phyloP scores from a whole-genome alignment of 495 filamentous ascomycete genomes.

The Neurospora tetrasperma region DNA sequence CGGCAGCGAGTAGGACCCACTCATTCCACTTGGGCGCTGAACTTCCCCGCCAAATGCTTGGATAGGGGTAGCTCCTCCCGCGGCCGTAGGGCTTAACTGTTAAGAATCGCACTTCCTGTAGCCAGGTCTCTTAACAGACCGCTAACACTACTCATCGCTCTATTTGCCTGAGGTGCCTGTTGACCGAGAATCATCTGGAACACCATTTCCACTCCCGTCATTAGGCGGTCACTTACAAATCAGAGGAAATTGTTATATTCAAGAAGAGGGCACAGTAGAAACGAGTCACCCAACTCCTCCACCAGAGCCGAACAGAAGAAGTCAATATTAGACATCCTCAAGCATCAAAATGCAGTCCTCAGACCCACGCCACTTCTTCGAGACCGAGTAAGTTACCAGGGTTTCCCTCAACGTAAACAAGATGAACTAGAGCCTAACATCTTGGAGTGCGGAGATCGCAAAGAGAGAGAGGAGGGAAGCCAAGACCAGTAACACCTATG shows the following conservation, averaged over 20 bases:
- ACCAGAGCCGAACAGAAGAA: background rate
- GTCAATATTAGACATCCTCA: background rate
- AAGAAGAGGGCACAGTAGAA: background rate
- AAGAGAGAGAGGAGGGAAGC: constrained; percentile 59
- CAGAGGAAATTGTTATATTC: background rate
- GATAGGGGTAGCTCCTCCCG: background rate
- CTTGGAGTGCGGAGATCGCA: constrained; percentile 56
- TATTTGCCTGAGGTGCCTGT: background rate
- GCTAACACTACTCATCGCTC: background rate
- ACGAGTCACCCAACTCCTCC: no score
- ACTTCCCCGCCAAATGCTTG: constrained; percentile 9
- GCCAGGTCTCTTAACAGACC: background rate
- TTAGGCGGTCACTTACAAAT: background rate
- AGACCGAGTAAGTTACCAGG: constrained; percentile 57
- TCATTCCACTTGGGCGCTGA: background rate
- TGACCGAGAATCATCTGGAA: background rate
- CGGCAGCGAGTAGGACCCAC: background rate
- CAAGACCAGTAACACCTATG: constrained; percentile 76
- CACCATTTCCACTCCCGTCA: background rate
- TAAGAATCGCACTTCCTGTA: rapidly evolving
- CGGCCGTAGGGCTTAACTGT: background rate
- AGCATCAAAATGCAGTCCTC: constrained; percentile 23
- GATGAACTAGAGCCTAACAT: constrained; percentile 4
- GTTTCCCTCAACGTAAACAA: background rate
- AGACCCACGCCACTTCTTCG: constrained; percentile 61